phyloP scores from a whole-genome alignment of 1,284 basidiomycete genomes.

The Heterobasidion annosum region DNA sequence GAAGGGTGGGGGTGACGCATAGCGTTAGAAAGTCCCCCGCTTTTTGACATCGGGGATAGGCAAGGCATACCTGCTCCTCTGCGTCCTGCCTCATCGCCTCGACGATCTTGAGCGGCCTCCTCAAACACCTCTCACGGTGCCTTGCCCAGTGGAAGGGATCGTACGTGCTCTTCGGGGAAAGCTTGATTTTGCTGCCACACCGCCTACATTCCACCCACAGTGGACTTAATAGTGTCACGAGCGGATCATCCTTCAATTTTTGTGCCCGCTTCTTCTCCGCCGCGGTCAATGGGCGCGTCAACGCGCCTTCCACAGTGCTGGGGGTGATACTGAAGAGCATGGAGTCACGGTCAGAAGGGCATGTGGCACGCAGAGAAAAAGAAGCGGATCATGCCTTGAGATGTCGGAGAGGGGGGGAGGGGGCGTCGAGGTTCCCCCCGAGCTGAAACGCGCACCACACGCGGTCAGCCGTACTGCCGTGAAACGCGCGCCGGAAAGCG shows the following conservation, averaged over 20 bases:
- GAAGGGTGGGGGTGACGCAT: not conserved
- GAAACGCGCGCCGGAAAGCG: not conserved
- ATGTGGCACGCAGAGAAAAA: not conserved
- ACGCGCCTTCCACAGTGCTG: not conserved
- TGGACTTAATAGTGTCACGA: conserved; percentile 42
- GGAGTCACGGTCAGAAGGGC: not conserved
- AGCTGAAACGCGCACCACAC: not conserved
- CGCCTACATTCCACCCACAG: conserved; percentile 46
- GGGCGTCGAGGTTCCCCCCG: not conserved
- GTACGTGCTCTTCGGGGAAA: conserved; percentile 56
- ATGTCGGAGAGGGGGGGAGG: not conserved
- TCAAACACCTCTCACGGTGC: conserved; percentile 49
- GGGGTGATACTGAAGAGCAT: not conserved
- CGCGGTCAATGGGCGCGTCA: conserved; percentile 11
- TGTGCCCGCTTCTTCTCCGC: conserved; percentile 35
- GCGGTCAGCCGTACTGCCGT: not conserved
- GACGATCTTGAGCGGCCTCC: conserved; percentile 15
- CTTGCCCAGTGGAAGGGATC: conserved; percentile 62
- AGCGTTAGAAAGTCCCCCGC: not conserved
- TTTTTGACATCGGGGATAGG: too few relatives aligned
- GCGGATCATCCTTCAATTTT: conserved; percentile 37
- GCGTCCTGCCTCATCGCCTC: conserved; percentile 13
- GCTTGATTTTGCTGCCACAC: conserved; percentile 50
- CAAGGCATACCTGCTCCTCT: conserved; percentile 8
- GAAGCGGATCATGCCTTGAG: not conserved